Conservation (phyloP, 768 basidiomycete species). For the Termitomyces heimii region DNA sequence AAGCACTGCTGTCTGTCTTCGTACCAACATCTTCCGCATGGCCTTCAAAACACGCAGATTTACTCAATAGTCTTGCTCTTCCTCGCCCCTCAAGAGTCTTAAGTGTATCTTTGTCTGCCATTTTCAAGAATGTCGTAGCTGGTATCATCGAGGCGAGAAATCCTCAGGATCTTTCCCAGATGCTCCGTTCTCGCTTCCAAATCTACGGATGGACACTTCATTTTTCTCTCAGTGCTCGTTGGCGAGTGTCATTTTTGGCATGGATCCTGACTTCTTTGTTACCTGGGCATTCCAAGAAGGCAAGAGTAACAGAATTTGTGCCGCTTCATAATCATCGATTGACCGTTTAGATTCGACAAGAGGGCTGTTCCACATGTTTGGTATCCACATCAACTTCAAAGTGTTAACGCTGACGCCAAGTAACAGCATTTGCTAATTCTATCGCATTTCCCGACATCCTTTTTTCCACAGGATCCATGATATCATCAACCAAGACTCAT, state of each 20-base stretch:
- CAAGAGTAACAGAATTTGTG: not conserved
- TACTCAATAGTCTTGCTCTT: constrained; percentile 17
- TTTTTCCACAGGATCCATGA: not conserved
- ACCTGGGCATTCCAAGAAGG: constrained; percentile 3
- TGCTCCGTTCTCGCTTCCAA: constrained; percentile 26
- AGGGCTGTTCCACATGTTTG: constrained; percentile 1
- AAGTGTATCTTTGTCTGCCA: constrained; percentile 24
- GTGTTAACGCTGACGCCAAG: not conserved
- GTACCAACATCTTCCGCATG: constrained; percentile 39
- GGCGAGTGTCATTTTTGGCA: constrained; percentile 26
- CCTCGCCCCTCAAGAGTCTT: constrained; percentile 17
- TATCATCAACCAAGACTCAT: not conserved
- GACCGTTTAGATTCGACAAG: not conserved
- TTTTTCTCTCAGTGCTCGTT: constrained; percentile 24
- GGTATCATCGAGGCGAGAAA: constrained; percentile 43
- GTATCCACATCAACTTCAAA: not conserved
- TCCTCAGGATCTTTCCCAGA: constrained; percentile 27
- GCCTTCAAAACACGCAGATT: constrained; percentile 29
- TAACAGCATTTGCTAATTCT: not conserved
- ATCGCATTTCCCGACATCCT: not conserved
- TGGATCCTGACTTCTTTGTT: constrained; percentile 28
- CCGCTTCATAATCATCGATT: not conserved
- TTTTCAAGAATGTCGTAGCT: constrained; percentile 28
- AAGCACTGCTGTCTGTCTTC: constrained; percentile 35
- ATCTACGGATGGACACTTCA: constrained; percentile 33